Conservation (phyloP, 352 stramenopile species). For the Globisporangium carolinianum region DNA sequence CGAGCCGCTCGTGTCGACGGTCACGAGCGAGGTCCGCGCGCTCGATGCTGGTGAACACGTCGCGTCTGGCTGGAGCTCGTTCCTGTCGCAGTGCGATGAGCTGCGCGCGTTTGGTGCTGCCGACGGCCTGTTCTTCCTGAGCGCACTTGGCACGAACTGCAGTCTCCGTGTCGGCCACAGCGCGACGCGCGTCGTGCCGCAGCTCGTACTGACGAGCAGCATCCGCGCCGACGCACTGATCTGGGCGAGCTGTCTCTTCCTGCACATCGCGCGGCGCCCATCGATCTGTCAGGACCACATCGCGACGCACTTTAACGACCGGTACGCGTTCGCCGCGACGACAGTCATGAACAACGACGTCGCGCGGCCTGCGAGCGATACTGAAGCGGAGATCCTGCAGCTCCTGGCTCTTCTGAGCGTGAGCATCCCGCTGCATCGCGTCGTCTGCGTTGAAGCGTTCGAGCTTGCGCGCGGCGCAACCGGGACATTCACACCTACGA, state of each 20-base stretch:
- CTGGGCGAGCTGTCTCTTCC: slow-evolving; percentile 17
- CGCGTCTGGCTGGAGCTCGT: slow-evolving; percentile 16
- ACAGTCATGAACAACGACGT: not conserved
- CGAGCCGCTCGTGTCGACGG: slow-evolving; percentile 3
- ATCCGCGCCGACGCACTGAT: slow-evolving; percentile 15
- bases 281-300: slow-evolving; percentile 15
- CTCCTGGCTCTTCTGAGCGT: slow-evolving; percentile 15
- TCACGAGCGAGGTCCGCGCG: not conserved
- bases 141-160: slow-evolving; percentile 15
- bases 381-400: slow-evolving; percentile 13
- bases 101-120: slow-evolving; percentile 9
- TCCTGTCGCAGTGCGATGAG: slow-evolving; percentile 15
- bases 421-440: slow-evolving; percentile 10
- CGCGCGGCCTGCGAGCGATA: slow-evolving; percentile 2
- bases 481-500: slow-evolving; percentile 7
- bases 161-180: slow-evolving; percentile 3
- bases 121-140: slow-evolving; percentile 16
- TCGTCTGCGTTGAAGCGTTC: slow-evolving; percentile 18
- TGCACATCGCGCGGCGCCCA: slow-evolving; percentile 10
- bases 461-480: slow-evolving; percentile 6
- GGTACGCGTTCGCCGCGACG: slow-evolving; percentile 9
- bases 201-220: slow-evolving; percentile 19
- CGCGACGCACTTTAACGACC: slow-evolving; percentile 11
- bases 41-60: slow-evolving; percentile 5
- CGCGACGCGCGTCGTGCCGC: slow-evolving; percentile 7